Evolutionary conservation across 257 asterid genomes (phyloP).

Genomic region (Primulina huaijiensis): DNA sequence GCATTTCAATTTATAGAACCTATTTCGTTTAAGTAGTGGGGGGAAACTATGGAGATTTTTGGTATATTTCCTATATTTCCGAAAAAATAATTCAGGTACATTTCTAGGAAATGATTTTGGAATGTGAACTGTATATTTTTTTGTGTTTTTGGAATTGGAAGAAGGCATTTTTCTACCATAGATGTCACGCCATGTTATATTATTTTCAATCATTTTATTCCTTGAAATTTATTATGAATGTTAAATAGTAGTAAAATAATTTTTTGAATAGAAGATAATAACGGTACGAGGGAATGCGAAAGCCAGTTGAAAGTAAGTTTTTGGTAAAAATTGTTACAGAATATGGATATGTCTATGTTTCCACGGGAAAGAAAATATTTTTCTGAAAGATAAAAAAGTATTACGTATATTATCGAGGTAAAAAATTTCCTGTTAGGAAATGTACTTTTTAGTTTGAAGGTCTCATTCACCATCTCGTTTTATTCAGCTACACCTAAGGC

Average conservation of each 20-base stretch:
- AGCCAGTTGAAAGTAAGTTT: background rate
- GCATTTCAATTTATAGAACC: background rate
- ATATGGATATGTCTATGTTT: background rate
- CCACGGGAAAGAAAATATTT: background rate
- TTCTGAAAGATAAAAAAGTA: background rate
- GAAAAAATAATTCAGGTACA: background rate
- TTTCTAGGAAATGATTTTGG: background rate
- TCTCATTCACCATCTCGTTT: background rate
- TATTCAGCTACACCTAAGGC: slow-evolving; percentile 76
- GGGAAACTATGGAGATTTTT: background rate
- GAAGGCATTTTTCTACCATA: too few species aligned
- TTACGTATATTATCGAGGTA: background rate
- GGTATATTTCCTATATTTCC: background rate
- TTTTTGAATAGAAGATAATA: too few species aligned
- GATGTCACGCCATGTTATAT: too few species aligned
- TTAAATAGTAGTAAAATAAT: too few species aligned
- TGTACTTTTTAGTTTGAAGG: background rate
- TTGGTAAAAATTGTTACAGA: background rate
- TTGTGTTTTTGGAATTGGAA: too few species aligned
- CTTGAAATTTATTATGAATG: too few species aligned
- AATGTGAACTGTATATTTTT: too few species aligned
- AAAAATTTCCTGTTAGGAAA: background rate
- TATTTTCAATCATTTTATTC: too few species aligned
- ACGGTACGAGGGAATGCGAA: background rate
- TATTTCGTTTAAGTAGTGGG: background rate